phyloP scores from a whole-genome alignment of 2,329 filamentous ascomycete species.

The Calycina marina region DNA sequence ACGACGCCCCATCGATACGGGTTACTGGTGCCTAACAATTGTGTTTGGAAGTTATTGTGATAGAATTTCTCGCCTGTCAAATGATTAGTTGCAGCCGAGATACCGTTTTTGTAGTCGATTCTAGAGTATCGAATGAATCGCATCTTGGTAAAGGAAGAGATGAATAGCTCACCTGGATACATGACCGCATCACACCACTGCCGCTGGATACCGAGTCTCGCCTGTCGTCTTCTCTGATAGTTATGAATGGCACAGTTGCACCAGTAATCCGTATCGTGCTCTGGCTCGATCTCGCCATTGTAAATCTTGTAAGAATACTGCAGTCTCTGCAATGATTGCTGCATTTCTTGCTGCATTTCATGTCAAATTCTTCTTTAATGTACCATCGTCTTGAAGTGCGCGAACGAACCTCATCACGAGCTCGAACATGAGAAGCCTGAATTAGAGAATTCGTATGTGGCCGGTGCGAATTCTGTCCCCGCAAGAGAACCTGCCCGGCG shows the following conservation, averaged over 20 bases:
- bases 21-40: slow-evolving; percentile 22
- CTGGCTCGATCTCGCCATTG: slow-evolving; percentile 32
- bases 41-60: slow-evolving; percentile 9
- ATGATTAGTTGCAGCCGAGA: no score
- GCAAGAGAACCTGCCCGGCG: no score
- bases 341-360: slow-evolving; percentile 27
- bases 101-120: no score
- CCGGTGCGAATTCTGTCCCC: slow-evolving; percentile 6
- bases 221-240: slow-evolving; percentile 25
- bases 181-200: slow-evolving; percentile 31
- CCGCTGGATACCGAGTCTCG: slow-evolving; percentile 25
- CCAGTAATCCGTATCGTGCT: slow-evolving; percentile 27
- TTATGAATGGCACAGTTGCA: slow-evolving; percentile 28
- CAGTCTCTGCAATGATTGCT: slow-evolving; percentile 26
- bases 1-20: slow-evolving; percentile 23
- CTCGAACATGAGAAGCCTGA: slow-evolving; percentile 24
- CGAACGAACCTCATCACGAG: slow-evolving; percentile 24
- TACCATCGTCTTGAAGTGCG: neutral
- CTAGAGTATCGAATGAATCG: no score
- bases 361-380: slow-evolving; percentile 3
- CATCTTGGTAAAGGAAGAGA: no score
- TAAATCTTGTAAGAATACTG: slow-evolving; percentile 27
- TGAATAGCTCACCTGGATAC: slow-evolving; percentile 30
- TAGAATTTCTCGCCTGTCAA: slow-evolving; percentile 11
- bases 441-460: slow-evolving; percentile 27